Conservation (phyloP, 2,329 filamentous ascomycete species). For the Aspergillus fumigatus region DNA sequence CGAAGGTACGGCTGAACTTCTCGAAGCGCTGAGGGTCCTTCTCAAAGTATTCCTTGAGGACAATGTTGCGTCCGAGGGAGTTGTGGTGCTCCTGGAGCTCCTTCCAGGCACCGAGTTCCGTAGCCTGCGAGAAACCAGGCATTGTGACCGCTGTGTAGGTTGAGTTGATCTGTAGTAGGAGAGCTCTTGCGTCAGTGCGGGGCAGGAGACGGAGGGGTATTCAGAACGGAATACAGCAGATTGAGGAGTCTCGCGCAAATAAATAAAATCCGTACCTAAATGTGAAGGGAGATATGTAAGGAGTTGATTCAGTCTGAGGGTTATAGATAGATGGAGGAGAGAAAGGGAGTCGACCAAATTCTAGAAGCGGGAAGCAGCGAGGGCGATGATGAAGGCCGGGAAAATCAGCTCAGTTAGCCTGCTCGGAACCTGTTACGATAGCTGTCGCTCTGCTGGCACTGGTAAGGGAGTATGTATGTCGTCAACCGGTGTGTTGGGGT, state of each 20-base stretch:
- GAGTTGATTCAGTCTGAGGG: neutral
- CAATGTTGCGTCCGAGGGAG: slow-evolving; percentile 78
- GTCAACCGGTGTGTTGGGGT: slow-evolving; percentile 26
- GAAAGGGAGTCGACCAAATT: slow-evolving; percentile 5
- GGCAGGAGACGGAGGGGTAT: slow-evolving; percentile 9
- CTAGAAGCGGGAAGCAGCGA: slow-evolving; percentile 5
- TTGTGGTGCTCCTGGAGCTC: slow-evolving; percentile 88
- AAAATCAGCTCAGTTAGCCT: neutral
- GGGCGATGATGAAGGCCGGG: slow-evolving; percentile 8
- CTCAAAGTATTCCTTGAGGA: slow-evolving; percentile 88
- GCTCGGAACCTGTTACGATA: neutral
- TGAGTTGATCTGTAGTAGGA: slow-evolving; percentile 5
- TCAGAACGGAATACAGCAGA: neutral
- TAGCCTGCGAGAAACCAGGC: slow-evolving; percentile 62
- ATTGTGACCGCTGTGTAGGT: slow-evolving; percentile 22
- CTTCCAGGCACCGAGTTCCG: slow-evolving; percentile 80
- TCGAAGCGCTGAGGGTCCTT: slow-evolving; percentile 82
- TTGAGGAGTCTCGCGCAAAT: neutral
- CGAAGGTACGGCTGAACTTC: slow-evolving; percentile 84
- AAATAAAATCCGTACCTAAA: slow-evolving; percentile 5
- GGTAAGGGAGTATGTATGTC: slow-evolving; percentile 6
- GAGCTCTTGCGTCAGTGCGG: slow-evolving; percentile 24
- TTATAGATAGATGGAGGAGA: slow-evolving; percentile 4
- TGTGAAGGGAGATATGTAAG: slow-evolving; percentile 6
- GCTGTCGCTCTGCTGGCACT: neutral